Evolutionary conservation across 805 yeast genomes (phyloP), one percentile per base, ranked within the genome.

Genomic region (Kuraishia molischiana): DNA sequence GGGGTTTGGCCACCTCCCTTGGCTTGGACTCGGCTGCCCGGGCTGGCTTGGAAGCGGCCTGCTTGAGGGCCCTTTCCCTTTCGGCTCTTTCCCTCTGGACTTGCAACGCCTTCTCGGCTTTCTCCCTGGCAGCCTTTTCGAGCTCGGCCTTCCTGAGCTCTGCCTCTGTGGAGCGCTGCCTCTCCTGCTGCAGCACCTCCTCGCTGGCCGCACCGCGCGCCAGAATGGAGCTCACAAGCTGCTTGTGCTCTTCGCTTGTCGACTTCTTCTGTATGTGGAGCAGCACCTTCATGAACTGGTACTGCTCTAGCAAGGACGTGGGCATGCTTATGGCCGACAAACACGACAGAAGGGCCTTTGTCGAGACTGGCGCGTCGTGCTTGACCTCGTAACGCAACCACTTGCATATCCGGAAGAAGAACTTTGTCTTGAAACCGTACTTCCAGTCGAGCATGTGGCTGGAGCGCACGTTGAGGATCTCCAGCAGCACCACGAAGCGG

Each of bases 321-420:
- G 36, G 36, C 28, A 34, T 18, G 3, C 31, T 21, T 4, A 34
- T 26, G 14, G 13, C 17, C 14, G 11, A 13, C 13, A 44, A 32
- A 2, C 31, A n/a, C 6, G 9, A 5, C 2, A 45, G 18, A 13
- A 34, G 19, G 5, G 21, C 28, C 5, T 20, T 32, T 3, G 43
- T 35, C 37, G 15, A 21, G 14, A 38, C 41, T 29, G 10, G 32
- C 32, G 31, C 13, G 13, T 6, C 13, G n/a, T 20, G 14, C 35
- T 37, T 45, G 32, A 39, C 21, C 32, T 41, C 48, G 10, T 19
- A 31, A 4, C 38, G 19, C n/a, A 45, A 19, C 48, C 48, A 45
- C 14, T 37, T 37, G 32, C 40, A 26, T 18, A 43, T 22, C 37
- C 48, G 37, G 6, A 36, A 24, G 33, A 39, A 41, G n/a, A 38